Base-by-base conservation (phyloP, 1,284 basidiomycete species). In the Coniferiporia sulphurascens region DNA sequence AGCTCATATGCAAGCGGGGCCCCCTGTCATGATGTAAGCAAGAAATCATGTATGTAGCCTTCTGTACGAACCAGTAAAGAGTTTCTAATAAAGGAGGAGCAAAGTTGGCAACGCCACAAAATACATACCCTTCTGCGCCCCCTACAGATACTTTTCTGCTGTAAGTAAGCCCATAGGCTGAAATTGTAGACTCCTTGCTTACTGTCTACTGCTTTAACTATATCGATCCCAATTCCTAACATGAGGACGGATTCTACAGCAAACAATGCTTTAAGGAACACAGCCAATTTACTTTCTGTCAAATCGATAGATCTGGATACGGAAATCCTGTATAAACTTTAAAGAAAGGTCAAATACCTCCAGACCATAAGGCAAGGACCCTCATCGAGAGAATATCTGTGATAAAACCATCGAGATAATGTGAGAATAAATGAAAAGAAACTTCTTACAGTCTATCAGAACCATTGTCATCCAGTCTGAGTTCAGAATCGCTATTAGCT, bases 351-450 rank as follows among this genome's bases (percentile, higher is more conserved):
- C n/a, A n/a, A n/a, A n/a, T 36, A 48, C 55, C 21, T 27, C 17
- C 21, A 19, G 48, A 43, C 17, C 48, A 56, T 6, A 56, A 22
- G 9, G 55, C 55, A 8, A 48, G 27, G 46, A 50, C 48, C 22
- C 55, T 56, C 46, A 49, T 49, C 13, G 32, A 46, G 22, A 56
- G 55, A 10, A 56, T 56, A 43, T 56, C 55, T n/a, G n/a, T 56
- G n/a, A 35, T 32, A 17, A 5, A 44, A 9, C 15, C 12, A 35
- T 50, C n/a, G 4, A 17, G 22, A 27, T 2, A 9, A 46, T 3
- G 12, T 21, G 1, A 3, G n/a, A 46, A n/a, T 4, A 46, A n/a
- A 46, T n/a, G 19, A 4, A 46, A n/a, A n/a, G 12, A 3, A 4
- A 2, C 15, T n/a, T 3, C 44, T 19, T 41, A 51, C 55, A 57